phyloP scores from a whole-genome alignment of 306 rosid genomes.

The Vigna mungo region DNA sequence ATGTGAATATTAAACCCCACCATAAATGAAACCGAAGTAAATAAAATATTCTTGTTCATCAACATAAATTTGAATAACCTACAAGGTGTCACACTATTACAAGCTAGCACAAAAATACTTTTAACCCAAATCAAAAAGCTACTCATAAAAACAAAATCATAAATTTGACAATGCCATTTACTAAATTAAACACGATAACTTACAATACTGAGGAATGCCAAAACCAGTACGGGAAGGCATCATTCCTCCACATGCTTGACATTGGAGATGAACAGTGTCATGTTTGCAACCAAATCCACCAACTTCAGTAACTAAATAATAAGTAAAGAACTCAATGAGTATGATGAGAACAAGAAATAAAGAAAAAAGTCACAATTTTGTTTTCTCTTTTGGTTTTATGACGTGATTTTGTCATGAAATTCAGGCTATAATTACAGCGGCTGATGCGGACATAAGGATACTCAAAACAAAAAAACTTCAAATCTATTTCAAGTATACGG shows the following conservation, averaged over 20 bases:
- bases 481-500: constrained; percentile 26
- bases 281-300: constrained; percentile 71
- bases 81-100: constrained; percentile 6
- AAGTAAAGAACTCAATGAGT: constrained; percentile 32
- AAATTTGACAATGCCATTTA: constrained; percentile 22
- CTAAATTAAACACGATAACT: constrained; percentile 44
- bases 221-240: constrained; percentile 78
- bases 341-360: constrained; percentile 15
- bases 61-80: constrained; percentile 11
- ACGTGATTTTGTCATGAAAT: constrained; percentile 6
- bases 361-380: constrained; percentile 15
- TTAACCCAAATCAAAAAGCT: constrained; percentile 9
- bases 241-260: constrained; percentile 95
- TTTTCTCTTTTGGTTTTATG: background rate
- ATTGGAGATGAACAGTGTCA: constrained; percentile 78
- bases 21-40: constrained; percentile 38
- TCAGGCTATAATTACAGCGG: constrained; percentile 17
- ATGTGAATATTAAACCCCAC: constrained; percentile 20
- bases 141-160: constrained; percentile 16
- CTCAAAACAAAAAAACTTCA: background rate
- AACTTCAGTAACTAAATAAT: constrained; percentile 60
- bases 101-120: constrained; percentile 29
- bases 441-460: background rate
- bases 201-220: constrained; percentile 81
- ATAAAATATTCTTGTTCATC: constrained; percentile 13